A percentile compares a stretch with the other conserved stretches of the same genome.
phyloP scores from a whole-genome alignment of 202 grass and related monocot genomes.

The Schoenoplectus triqueter region DNA sequence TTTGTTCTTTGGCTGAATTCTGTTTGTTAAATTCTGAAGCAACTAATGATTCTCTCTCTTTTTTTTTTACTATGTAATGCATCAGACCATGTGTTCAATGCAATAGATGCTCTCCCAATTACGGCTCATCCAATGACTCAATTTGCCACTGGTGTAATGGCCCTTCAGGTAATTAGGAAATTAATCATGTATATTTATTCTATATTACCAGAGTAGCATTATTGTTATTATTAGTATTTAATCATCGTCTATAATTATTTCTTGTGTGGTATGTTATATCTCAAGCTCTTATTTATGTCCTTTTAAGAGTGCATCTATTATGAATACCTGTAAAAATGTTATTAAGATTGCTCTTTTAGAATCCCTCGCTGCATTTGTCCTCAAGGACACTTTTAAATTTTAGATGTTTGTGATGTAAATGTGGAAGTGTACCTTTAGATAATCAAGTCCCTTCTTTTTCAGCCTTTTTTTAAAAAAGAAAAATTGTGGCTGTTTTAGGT shows the following conservation, averaged over 20 bases:
- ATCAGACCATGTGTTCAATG: constrained; percentile 83
- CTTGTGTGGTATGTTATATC: not conserved
- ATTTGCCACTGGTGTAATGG: constrained; percentile 92
- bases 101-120: constrained; percentile 84
- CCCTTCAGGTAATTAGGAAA: constrained; percentile 67
- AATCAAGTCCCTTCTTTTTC: constrained; percentile 21
- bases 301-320: not conserved
- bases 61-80: constrained; percentile 17
- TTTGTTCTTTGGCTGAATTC: not conserved
- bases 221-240: not conserved
- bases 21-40: constrained; percentile 24
- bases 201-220: not conserved
- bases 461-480: not conserved
- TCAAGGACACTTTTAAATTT: too few species aligned
- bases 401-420: not conserved
- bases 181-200: constrained; percentile 15
- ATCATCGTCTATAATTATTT: not conserved
- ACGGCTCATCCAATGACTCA: constrained; percentile 97
- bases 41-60: not conserved
- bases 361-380: not conserved
- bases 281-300: not conserved
- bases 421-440: not conserved
- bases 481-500: constrained; percentile 58
- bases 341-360: not conserved
- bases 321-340: not conserved